A percentile compares a stretch with the other conserved stretches of the same genome.
Conservation (phyloP, 768 basidiomycete genomes). For the Gloeopeniophorella convolvens region DNA sequence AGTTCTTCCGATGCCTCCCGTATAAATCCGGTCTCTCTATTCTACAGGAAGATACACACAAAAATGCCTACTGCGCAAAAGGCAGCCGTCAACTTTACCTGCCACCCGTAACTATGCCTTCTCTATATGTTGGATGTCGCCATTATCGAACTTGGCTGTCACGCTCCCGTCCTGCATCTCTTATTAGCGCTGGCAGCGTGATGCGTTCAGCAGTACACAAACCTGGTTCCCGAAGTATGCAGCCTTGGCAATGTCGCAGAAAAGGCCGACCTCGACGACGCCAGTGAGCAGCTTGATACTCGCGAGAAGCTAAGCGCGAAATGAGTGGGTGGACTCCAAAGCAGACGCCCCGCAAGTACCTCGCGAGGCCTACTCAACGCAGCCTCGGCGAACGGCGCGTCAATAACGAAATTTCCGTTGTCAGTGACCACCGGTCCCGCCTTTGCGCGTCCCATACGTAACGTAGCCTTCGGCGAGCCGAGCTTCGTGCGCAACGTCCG, state of each 20-base stretch:
- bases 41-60: conserved; percentile 1
- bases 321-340: background rate
- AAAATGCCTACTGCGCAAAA: too few relatives aligned
- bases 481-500: conserved; percentile 52
- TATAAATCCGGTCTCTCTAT: background rate
- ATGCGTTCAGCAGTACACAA: conserved; percentile 16
- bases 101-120: background rate
- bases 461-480: conserved; percentile 62
- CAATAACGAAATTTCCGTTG: conserved; percentile 97
- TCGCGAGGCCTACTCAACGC: conserved; percentile 44
- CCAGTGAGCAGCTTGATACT: conserved; percentile 93
- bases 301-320: conserved; percentile 51
- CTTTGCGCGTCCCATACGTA: conserved; percentile 91
- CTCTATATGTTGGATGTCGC: conserved; percentile 4
- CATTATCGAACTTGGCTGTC: conserved; percentile 5
- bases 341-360: conserved; percentile 47
- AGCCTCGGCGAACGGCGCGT: conserved; percentile 79
- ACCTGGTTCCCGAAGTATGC: conserved; percentile 96
- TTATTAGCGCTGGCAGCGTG: background rate
- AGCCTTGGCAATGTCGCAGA: conserved; percentile 86
- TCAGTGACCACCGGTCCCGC: conserved; percentile 96
- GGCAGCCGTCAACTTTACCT: too few relatives aligned
- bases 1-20: background rate
- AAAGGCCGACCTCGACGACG: conserved; percentile 98
- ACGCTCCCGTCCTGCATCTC: conserved; percentile 12